Conservation (phyloP, 306 rosid species). For the Sicyos baderoa region DNA sequence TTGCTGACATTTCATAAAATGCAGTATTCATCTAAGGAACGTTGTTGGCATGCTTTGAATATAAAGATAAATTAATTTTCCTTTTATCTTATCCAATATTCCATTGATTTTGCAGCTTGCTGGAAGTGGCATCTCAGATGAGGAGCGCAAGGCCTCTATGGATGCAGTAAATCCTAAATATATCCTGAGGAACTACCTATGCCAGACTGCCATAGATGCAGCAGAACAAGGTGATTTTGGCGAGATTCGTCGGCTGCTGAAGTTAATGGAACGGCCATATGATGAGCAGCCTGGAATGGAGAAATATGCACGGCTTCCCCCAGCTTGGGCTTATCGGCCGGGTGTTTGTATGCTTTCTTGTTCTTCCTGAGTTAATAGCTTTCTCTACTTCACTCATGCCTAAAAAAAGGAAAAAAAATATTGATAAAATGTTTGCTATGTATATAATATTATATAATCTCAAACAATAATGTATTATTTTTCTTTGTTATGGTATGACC, state of each 20-base stretch:
- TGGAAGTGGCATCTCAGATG: constrained; percentile 61
- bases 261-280: constrained; percentile 74
- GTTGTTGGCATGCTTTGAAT: background rate
- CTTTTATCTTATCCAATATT: background rate
- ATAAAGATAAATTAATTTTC: background rate
- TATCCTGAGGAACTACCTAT: constrained; percentile 80
- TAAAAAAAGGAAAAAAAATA: background rate
- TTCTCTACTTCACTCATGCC: background rate
- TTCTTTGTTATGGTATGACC: background rate
- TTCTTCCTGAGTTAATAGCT: constrained; percentile 58
- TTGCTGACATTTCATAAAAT: background rate
- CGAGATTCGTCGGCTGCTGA: constrained; percentile 68
- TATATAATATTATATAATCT: background rate
- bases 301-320: constrained; percentile 93
- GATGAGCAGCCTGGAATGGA: constrained; percentile 99
- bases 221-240: constrained; percentile 91
- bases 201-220: constrained; percentile 93
- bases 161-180: constrained; percentile 79
- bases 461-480: too few species aligned
- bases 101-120: constrained; percentile 54
- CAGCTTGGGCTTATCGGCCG: constrained; percentile 98
- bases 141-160: constrained; percentile 74
- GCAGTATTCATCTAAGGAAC: background rate
- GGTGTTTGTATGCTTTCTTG: constrained; percentile 99
- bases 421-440: constrained; percentile 4